Base-by-base conservation (phyloP, 768 basidiomycete genomes). In the Amanita fuliginea region DNA sequence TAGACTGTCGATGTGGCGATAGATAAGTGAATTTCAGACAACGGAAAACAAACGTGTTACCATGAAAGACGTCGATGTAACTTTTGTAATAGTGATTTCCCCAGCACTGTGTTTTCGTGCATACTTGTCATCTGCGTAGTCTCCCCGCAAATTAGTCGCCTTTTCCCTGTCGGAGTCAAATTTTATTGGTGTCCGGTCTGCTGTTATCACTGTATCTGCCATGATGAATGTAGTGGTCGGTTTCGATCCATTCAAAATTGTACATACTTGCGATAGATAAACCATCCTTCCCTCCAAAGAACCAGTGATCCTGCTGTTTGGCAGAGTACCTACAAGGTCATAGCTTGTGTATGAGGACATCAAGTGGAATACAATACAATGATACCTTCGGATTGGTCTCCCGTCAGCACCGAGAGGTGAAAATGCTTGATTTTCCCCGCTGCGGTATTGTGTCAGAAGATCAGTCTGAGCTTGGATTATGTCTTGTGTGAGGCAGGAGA, bases 301-400 rank as follows among this genome's bases (percentile, higher is more conserved):
- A 81, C 83, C 83, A 85, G 50, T 83, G 81, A 22, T 73, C 72
- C 36, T 64, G 57, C 30, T 69, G 70, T 53, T 73, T 68, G 52
- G 84, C 79, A 1, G 83, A 84, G 56, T 72, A 82, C 56, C 64
- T 66, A 42, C 1, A 37, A 19, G 39, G 3, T 6, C 13, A 46
- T 13, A 18, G 16, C 10, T 1, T 22, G 5, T 10, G 16, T 28
- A 30, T 46, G 13, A 26, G 19, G n/a, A 22, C 14, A 24, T 14
- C 1, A n/a, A 40, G 19, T n/a, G 47, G 32, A 9, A 49, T 52
- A 46, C 19, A 8, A 62, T 76, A 32, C 1, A 4, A 13, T 13
- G 11, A 42, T 51, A 85, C 85, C 73, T 83, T 59, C 82, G 73
- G 47, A 75, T 60, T 1, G 83, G 81, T 18, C 73, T 71, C 14